phyloP scores from a whole-genome alignment of 148 eudicot species.

The Arbutus unedo region DNA sequence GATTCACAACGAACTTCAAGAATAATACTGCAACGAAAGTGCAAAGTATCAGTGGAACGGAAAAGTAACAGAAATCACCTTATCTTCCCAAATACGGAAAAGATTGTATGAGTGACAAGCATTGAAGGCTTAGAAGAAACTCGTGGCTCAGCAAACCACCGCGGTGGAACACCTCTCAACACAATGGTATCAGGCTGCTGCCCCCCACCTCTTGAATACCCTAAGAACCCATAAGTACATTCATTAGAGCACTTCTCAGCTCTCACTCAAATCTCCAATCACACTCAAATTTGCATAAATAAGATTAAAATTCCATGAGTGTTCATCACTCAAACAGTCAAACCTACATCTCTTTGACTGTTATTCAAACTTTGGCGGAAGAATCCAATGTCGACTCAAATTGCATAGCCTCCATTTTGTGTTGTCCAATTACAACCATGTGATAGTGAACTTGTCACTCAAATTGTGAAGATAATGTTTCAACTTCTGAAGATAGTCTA shows the following conservation, averaged over 20 bases:
- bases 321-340: too few relatives aligned
- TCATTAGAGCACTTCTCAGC: too few relatives aligned
- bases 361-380: too few relatives aligned
- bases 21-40: neutral
- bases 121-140: conserved; percentile 88
- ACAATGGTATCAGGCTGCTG: conserved; percentile 78
- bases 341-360: too few relatives aligned
- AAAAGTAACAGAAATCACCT: conserved; percentile 34
- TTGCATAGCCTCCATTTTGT: too few relatives aligned
- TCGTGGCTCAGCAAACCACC: conserved; percentile 93
- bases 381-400: conserved; percentile 9
- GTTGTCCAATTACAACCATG: too few relatives aligned
- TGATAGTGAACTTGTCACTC: too few relatives aligned
- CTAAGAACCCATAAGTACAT: too few relatives aligned
- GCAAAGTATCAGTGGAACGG: neutral
- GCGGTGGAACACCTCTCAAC: conserved; percentile 76
- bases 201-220: conserved; percentile 50
- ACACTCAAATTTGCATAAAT: too few relatives aligned
- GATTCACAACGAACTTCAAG: neutral
- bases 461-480: conserved; percentile 3
- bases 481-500: neutral
- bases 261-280: too few relatives aligned
- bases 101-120: conserved; percentile 86
- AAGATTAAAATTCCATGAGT: too few relatives aligned
- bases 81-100: conserved; percentile 77